Evolutionary conservation across 495 filamentous ascomycete species (phyloP).

Genomic region (Penicillium turbatum): DNA sequence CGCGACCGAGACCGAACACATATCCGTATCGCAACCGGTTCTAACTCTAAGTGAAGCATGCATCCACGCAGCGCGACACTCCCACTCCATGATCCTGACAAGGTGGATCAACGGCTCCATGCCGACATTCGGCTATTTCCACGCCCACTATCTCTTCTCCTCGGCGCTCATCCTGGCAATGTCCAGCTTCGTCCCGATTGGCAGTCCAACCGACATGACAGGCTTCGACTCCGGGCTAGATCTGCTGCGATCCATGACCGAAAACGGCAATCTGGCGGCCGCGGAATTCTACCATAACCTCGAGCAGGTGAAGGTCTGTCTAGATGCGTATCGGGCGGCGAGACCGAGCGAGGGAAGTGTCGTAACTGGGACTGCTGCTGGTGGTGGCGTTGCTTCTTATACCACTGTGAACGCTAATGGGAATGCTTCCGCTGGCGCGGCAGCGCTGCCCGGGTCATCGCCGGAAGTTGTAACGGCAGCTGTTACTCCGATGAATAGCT

Average conservation of each 20-base stretch:
- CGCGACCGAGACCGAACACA: background rate
- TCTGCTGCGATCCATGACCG: slow-evolving; percentile 37
- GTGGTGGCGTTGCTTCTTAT: background rate
- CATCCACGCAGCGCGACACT: slow-evolving; percentile 43
- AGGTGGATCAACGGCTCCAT: slow-evolving; percentile 45
- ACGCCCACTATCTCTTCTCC: slow-evolving; percentile 46
- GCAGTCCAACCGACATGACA: slow-evolving; percentile 31
- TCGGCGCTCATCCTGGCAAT: slow-evolving; percentile 39
- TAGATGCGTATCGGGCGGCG: slow-evolving; percentile 22
- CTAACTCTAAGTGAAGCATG: slow-evolving; percentile 44
- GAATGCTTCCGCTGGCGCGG: background rate
- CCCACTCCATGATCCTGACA: slow-evolving; percentile 40
- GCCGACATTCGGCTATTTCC: slow-evolving; percentile 44
- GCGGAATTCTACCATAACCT: slow-evolving; percentile 40
- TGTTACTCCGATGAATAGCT: background rate
- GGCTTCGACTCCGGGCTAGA: slow-evolving; percentile 40
- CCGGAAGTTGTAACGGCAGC: background rate
- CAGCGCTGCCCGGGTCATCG: background rate
- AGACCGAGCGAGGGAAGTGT: background rate
- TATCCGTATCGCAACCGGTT: slow-evolving; percentile 36
- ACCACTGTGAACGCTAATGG: background rate
- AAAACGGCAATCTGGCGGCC: slow-evolving; percentile 42
- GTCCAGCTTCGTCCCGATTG: slow-evolving; percentile 41
- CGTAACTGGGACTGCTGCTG: background rate
- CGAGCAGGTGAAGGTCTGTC: slow-evolving; percentile 33